Conservation (phyloP, 768 basidiomycete genomes). For the Boletus rufocinnamomeus region DNA sequence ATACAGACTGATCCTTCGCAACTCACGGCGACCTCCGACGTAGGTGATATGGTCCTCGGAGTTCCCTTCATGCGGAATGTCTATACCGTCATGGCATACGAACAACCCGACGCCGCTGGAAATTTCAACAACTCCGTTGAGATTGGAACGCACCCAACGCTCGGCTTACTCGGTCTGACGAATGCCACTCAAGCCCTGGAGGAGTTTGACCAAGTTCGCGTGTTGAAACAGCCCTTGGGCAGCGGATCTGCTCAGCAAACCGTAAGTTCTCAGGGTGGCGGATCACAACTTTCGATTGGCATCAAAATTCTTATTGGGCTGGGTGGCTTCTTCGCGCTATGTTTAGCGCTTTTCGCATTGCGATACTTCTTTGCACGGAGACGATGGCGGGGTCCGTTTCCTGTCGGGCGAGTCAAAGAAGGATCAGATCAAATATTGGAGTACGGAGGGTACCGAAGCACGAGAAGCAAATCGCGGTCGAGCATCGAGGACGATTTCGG, state of each 20-base stretch:
- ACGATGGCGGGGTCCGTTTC: slow-evolving; percentile 28
- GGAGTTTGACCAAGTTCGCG: slow-evolving; percentile 71
- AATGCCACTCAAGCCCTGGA: slow-evolving; percentile 59
- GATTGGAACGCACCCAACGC: slow-evolving; percentile 38
- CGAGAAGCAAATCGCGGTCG: slow-evolving; percentile 30
- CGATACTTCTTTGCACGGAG: slow-evolving; percentile 53
- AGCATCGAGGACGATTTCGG: slow-evolving; percentile 19
- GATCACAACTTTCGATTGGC: slow-evolving; percentile 54
- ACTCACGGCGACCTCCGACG: slow-evolving; percentile 38
- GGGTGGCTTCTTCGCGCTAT: slow-evolving; percentile 57
- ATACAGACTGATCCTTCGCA: slow-evolving; percentile 58
- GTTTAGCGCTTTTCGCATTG: slow-evolving; percentile 51
- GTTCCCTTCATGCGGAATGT: slow-evolving; percentile 76
- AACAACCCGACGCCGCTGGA: slow-evolving; percentile 47
- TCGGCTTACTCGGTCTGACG: slow-evolving; percentile 67
- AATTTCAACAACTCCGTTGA: slow-evolving; percentile 39
- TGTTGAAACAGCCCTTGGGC: slow-evolving; percentile 60
- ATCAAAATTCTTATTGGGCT: slow-evolving; percentile 64
- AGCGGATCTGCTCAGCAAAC: slow-evolving; percentile 14
- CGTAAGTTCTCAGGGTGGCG: slow-evolving; percentile 16
- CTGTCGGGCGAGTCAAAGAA: slow-evolving; percentile 18
- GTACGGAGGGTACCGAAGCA: slow-evolving; percentile 39
- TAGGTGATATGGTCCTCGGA: slow-evolving; percentile 76
- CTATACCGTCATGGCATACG: slow-evolving; percentile 77
- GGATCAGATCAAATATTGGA: slow-evolving; percentile 15